phyloP scores from a whole-genome alignment of 495 filamentous ascomycete species.

The Penicillium mononematosum region DNA sequence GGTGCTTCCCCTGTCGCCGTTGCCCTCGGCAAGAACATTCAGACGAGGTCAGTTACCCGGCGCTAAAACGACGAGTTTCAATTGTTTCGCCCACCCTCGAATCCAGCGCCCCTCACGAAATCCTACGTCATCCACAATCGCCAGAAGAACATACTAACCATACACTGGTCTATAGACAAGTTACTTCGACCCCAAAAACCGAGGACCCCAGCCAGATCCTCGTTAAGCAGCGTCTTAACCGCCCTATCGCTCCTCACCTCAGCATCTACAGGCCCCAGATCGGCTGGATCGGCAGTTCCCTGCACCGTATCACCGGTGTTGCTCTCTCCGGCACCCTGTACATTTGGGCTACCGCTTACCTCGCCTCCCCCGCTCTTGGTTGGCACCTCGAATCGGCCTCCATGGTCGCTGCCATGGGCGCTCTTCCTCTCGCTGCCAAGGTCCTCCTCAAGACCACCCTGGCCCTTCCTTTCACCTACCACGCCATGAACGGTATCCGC shows the following conservation, averaged over 20 bases:
- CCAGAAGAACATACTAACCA: conserved; percentile 18
- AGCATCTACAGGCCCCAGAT: conserved; percentile 85
- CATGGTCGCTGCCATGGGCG: conserved; percentile 73
- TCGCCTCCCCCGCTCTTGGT: conserved; percentile 75
- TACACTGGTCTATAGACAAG: conserved; percentile 31
- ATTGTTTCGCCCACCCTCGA: neutral
- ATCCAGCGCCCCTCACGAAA: conserved; percentile 7
- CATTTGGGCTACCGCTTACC: conserved; percentile 78
- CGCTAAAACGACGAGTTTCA: neutral
- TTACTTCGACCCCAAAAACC: conserved; percentile 58
- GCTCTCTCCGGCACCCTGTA: conserved; percentile 75
- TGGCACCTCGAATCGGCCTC: conserved; percentile 81
- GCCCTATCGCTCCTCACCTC: conserved; percentile 87
- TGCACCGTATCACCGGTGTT: conserved; percentile 80
- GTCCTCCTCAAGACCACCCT: conserved; percentile 66
- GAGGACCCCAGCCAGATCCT: conserved; percentile 69
- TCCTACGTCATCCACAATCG: conserved; percentile 34
- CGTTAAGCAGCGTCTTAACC: conserved; percentile 74
- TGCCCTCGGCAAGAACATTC: conserved; percentile 47
- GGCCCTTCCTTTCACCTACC: conserved; percentile 85
- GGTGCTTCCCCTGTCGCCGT: conserved; percentile 51
- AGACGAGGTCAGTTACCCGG: conserved; percentile 51
- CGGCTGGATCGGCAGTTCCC: conserved; percentile 71
- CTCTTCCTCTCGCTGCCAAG: conserved; percentile 68
- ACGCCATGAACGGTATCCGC: conserved; percentile 81